A percentile compares a stretch with the other conserved stretches of the same genome.
Evolutionary conservation across 345 rosid genomes (phyloP).

Genomic region (Melaleuca alternifolia): DNA sequence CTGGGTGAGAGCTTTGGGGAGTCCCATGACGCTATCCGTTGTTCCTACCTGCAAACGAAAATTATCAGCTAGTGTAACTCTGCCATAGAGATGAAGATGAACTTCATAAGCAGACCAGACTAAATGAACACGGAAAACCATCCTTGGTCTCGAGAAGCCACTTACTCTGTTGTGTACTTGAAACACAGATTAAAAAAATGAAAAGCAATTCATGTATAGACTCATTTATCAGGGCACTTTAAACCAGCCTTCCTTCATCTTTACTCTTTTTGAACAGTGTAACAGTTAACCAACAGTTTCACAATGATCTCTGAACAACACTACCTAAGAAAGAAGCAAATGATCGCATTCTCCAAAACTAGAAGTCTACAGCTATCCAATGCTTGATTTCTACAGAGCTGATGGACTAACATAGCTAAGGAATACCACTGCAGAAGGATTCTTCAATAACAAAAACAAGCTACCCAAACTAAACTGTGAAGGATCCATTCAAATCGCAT

Average conservation of each 20-base stretch:
- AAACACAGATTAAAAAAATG: background rate
- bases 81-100: background rate
- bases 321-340: background rate
- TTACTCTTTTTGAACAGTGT: background rate
- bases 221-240: background rate
- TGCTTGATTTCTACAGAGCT: background rate
- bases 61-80: background rate
- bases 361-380: background rate
- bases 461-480: background rate
- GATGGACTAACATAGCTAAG: background rate
- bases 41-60: conserved; percentile 57
- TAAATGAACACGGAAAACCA: background rate
- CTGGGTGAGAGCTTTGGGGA: conserved; percentile 59
- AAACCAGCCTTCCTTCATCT: background rate
- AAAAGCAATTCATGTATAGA: background rate
- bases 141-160: background rate
- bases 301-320: background rate
- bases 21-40: conserved; percentile 92
- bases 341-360: background rate
- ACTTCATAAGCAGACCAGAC: background rate
- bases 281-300: background rate
- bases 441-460: background rate
- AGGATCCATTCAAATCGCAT: background rate
- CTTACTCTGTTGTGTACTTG: background rate
- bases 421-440: background rate